A percentile compares a stretch with the other conserved stretches of the same genome.
Conservation (phyloP, 2,329 filamentous ascomycete species). For the Fusarium heterosporum region DNA sequence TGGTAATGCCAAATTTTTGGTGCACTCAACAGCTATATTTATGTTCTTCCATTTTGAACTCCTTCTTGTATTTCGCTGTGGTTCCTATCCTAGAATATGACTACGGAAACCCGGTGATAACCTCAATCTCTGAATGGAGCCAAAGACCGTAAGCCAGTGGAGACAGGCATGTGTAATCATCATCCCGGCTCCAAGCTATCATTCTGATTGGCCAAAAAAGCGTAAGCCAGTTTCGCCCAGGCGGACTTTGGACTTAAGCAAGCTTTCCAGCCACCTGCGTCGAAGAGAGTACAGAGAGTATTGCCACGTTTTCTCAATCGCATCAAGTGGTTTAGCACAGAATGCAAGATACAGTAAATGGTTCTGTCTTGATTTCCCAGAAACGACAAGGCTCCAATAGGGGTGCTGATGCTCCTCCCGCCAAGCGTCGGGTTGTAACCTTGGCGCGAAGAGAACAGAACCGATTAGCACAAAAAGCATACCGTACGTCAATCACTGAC, state of each 20-base stretch:
- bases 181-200: accelerated
- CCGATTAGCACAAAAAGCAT: constrained; percentile 41
- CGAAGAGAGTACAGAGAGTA: no score
- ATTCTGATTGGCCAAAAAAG: constrained; percentile 30
- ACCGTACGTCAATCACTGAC: constrained; percentile 25
- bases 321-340: background rate
- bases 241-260: constrained; percentile 10
- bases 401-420: background rate
- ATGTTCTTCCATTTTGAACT: background rate
- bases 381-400: background rate
- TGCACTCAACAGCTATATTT: accelerated
- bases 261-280: background rate
- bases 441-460: constrained; percentile 46
- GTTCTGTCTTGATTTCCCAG: accelerated
- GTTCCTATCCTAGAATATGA: background rate
- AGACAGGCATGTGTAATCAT: no score
- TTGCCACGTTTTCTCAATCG: background rate
- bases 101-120: background rate
- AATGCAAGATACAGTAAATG: accelerated
- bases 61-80: no score
- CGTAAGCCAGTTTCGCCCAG: constrained; percentile 37
- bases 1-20: accelerated
- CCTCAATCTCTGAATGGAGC: constrained; percentile 5
- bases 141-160: constrained; percentile 7
- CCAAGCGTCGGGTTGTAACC: constrained; percentile 34